Percentiles rank a stretch among this genome's conserved stretches.
These are phyloP conservation scores for Podochytrium sp. DNA, from an alignment of 192 early-diverging fungal species.

Conservation along the genomic window DNA sequence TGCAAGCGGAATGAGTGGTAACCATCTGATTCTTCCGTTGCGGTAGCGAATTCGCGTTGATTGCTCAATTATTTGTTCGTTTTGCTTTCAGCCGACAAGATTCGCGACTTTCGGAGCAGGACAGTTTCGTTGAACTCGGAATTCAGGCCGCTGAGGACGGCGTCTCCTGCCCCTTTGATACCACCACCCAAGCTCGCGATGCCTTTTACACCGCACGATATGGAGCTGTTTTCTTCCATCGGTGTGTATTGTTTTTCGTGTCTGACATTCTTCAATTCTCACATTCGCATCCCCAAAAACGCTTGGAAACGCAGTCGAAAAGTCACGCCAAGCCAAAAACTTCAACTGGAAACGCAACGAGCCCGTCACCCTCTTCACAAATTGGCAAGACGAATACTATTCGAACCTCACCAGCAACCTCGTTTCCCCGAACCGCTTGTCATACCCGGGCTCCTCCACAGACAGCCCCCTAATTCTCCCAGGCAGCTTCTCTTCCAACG, in stretches of 20 bases:
- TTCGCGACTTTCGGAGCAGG: constrained; percentile 3
- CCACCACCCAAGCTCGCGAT: background rate
- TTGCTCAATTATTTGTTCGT: background rate
- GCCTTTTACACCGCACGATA: constrained; percentile 9
- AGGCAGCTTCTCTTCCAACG: background rate
- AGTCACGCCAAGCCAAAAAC: constrained; percentile 49
- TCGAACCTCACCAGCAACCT: constrained; percentile 19
- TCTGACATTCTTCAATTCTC: background rate
- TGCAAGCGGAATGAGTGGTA: background rate
- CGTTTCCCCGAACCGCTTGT: constrained; percentile 17
- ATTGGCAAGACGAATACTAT: constrained; percentile 44
- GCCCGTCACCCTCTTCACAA: constrained; percentile 47
- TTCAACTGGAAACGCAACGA: constrained; percentile 38
- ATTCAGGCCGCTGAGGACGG: background rate
- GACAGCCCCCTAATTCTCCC: constrained; percentile 17
- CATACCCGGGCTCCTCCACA: background rate
- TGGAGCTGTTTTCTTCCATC: constrained; percentile 23
- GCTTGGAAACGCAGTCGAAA: constrained; percentile 28
- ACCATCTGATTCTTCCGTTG: background rate
- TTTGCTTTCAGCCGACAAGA: background rate
- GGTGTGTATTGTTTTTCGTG: constrained; percentile 23
- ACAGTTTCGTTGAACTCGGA: constrained; percentile 19
- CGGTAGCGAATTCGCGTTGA: background rate
- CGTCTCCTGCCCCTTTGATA: background rate
- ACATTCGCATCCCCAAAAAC: background rate